phyloP scores from a whole-genome alignment of 306 rosid genomes.

The Fragaria iinumae region DNA sequence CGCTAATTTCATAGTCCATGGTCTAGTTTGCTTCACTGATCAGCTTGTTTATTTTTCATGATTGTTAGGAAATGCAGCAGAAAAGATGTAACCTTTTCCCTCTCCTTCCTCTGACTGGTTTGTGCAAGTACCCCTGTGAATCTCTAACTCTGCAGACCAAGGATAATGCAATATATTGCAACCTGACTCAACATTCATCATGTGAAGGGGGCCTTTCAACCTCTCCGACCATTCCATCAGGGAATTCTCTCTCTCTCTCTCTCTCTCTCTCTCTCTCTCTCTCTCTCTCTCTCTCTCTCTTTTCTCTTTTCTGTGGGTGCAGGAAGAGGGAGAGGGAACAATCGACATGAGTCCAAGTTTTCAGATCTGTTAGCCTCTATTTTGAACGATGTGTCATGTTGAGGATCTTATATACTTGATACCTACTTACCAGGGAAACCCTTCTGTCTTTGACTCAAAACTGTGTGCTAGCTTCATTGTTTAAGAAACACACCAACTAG shows the following conservation, averaged over 20 bases:
- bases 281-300: not conserved
- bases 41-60: not conserved
- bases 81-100: not conserved
- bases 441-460: constrained; percentile 1
- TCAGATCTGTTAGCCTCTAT: constrained; percentile 41
- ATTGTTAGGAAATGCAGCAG: not conserved
- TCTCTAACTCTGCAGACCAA: not conserved
- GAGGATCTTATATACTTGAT: constrained; percentile 18
- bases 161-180: not conserved
- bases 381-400: constrained; percentile 24
- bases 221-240: constrained; percentile 25
- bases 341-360: constrained; percentile 29
- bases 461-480: constrained; percentile 16
- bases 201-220: constrained; percentile 37
- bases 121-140: not conserved
- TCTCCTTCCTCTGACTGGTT: not conserved
- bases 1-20: too few relatives aligned
- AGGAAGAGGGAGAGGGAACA: constrained; percentile 16
- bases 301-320: constrained; percentile 19
- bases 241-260: not conserved
- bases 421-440: not conserved
- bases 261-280: not conserved
- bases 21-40: not conserved
- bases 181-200: not conserved
- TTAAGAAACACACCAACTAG: not conserved